Percentiles rank a stretch among this genome's conserved stretches.
phyloP scores from a whole-genome alignment of 371 early-diverging fungal species.

The Apophysomyces ossiformis region DNA sequence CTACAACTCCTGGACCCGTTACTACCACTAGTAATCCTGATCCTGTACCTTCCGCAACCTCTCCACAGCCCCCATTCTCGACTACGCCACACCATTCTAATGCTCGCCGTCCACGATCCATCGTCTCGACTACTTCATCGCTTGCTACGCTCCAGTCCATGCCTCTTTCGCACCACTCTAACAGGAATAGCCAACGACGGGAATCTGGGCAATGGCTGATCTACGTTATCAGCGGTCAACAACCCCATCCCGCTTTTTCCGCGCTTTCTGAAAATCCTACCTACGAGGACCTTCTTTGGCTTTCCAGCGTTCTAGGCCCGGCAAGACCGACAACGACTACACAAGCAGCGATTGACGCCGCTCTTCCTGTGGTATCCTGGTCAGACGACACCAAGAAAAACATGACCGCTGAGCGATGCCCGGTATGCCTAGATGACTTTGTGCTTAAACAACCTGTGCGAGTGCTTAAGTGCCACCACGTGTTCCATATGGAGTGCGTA shows the following conservation, averaged over 20 bases:
- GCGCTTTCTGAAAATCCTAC: conserved; percentile 39
- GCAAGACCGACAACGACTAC: conserved; percentile 62
- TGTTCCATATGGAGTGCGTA: conserved; percentile 86
- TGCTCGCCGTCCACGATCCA: conserved; percentile 27
- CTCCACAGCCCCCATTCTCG: conserved; percentile 2
- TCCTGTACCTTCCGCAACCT: not conserved
- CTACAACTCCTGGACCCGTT: no score
- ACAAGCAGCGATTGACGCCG: conserved; percentile 52
- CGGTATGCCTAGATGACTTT: conserved; percentile 76
- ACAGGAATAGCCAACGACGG: conserved; percentile 16
- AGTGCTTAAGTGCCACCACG: conserved; percentile 77
- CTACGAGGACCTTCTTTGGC: conserved; percentile 66
- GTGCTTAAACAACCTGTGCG: conserved; percentile 67
- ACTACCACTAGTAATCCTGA: not conserved
- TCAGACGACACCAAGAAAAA: conserved; percentile 37
- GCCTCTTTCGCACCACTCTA: conserved; percentile 30
- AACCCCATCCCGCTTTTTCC: conserved; percentile 15
- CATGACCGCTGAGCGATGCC: conserved; percentile 31
- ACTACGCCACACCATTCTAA: conserved; percentile 7
- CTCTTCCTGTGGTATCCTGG: conserved; percentile 38
- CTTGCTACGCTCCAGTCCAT: conserved; percentile 33
- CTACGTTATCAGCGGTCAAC: conserved; percentile 36
- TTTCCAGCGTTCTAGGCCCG: conserved; percentile 62
- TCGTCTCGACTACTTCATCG: conserved; percentile 31
- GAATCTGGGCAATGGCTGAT: conserved; percentile 42